These are phyloP conservation scores for Kandelia obovata DNA, from an alignment of 345 rosid species.

Conservation along the genomic window DNA sequence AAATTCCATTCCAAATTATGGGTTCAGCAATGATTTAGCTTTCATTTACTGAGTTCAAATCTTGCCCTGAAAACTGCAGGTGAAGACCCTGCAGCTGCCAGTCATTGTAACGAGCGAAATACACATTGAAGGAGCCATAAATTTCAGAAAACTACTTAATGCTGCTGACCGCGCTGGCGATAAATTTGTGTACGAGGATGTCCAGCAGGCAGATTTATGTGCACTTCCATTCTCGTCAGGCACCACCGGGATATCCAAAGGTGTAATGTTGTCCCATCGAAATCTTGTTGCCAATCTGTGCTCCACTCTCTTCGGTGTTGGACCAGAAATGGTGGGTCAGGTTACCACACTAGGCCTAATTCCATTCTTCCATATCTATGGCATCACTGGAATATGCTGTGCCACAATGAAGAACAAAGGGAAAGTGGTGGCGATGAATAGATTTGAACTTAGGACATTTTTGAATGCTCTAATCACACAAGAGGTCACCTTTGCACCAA, in stretches of 20 bases:
- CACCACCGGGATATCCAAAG: slow-evolving; percentile 88
- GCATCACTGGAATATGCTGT: slow-evolving; percentile 82
- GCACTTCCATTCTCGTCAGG: slow-evolving; percentile 99
- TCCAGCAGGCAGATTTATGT: slow-evolving; percentile 65
- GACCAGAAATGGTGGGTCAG: slow-evolving; percentile 65
- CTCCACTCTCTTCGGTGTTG: slow-evolving; percentile 71
- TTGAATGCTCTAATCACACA: slow-evolving; percentile 62
- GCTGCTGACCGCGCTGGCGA: slow-evolving; percentile 64
- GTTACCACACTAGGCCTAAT: slow-evolving; percentile 67
- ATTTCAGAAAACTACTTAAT: slow-evolving; percentile 68
- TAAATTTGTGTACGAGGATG: slow-evolving; percentile 21
- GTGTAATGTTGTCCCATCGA: slow-evolving; percentile 83
- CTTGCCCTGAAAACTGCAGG: slow-evolving; percentile 32
- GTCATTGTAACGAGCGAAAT: slow-evolving; percentile 57
- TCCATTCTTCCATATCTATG: slow-evolving; percentile 90
- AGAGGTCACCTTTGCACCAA: slow-evolving; percentile 82
- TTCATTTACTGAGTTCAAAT: no score
- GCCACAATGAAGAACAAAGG: slow-evolving; percentile 87
- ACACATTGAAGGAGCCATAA: slow-evolving; percentile 46
- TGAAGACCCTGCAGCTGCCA: slow-evolving; percentile 51
- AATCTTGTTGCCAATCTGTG: slow-evolving; percentile 85
- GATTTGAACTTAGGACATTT: slow-evolving; percentile 73
- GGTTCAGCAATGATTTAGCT: no score
- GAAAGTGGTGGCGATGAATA: slow-evolving; percentile 72
- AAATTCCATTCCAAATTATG: background rate